phyloP scores from a whole-genome alignment of 2,329 filamentous ascomycete genomes.

The Alternaria sp. region DNA sequence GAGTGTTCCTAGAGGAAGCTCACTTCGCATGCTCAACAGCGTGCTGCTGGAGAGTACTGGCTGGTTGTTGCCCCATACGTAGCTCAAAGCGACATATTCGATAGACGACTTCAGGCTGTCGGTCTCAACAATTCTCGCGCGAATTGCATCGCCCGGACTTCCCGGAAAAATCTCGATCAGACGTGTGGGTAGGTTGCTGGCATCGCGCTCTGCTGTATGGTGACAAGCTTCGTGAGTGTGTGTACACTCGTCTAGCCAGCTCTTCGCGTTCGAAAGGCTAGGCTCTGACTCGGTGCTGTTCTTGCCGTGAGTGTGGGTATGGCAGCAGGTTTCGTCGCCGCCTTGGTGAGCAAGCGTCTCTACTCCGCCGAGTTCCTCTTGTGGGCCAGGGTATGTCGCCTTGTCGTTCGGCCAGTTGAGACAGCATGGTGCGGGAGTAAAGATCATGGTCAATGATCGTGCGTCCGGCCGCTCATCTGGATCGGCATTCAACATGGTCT shows the following conservation, averaged over 20 bases:
- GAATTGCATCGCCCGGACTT: constrained; percentile 9
- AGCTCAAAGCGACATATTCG: constrained; percentile 39
- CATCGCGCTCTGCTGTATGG: constrained; percentile 2
- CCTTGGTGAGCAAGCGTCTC: constrained; percentile 32
- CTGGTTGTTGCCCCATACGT: constrained; percentile 32
- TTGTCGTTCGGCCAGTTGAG: constrained; percentile 46
- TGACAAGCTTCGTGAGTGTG: constrained; percentile 36
- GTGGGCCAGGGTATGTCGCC: constrained; percentile 39
- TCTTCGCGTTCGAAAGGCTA: constrained; percentile 24
- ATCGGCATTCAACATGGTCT: constrained; percentile 39
- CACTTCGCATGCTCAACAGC: constrained; percentile 18
- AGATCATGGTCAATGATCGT: constrained; percentile 37
- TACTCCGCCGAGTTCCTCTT: constrained; percentile 36
- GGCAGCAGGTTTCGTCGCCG: constrained; percentile 20
- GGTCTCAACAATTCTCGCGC: constrained; percentile 33
- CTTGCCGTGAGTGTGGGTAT: constrained; percentile 9
- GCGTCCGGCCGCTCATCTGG: constrained; percentile 41
- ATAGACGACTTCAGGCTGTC: constrained; percentile 15
- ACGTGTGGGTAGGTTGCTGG: constrained; percentile 36
- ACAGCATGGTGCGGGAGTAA: constrained; percentile 47
- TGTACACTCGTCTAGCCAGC: constrained; percentile 39
- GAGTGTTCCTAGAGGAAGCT: constrained; percentile 25
- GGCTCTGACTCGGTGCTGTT: constrained; percentile 1
- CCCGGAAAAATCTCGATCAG: constrained; percentile 37
- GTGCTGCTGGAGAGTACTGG: constrained; percentile 26